phyloP scores from a whole-genome alignment of 345 rosid species.

The rapeseed (Brassica napus) region Da-Ae NC_063440.1:25386501-25387000 shows the following conservation, averaged over 20 bases:
- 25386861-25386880: slow-evolving; percentile 89
- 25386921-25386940: slow-evolving; percentile 8
- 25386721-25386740: not conserved
- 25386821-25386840: slow-evolving; percentile 3
- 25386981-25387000: slow-evolving; percentile 69
- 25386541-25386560: slow-evolving; percentile 5
- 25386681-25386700: not conserved
- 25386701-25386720: not conserved
- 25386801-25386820: slow-evolving; percentile 9
- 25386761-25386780: not conserved
- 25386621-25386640: not conserved
- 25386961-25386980: slow-evolving; percentile 3
- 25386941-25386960: not conserved
- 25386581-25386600: not conserved
- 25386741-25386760: not conserved
- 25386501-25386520: not conserved
- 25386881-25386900: slow-evolving; percentile 97
- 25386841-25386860: slow-evolving; percentile 73
- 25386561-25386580: not conserved
- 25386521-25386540: not conserved
- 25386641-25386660: not conserved
- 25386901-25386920: slow-evolving; percentile 87
- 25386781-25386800: not conserved
- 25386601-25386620: not conserved
- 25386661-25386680: slow-evolving; percentile 2